These are phyloP conservation scores for Metschnikowia matae DNA, from an alignment of 805 yeast genomes.

Conservation along the genomic window DNA sequence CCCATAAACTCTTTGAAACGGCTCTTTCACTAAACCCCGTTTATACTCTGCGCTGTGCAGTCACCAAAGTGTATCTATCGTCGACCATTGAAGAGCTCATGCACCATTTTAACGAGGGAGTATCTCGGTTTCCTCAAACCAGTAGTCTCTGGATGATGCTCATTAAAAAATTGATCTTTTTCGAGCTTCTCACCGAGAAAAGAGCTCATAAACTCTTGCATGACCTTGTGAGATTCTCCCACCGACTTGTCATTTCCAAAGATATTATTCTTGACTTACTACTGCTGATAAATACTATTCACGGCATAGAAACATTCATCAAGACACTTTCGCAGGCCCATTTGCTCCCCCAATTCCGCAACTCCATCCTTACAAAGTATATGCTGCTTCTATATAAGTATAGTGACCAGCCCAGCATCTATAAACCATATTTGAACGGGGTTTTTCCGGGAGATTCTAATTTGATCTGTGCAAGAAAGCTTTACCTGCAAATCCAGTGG, in stretches of 20 bases:
- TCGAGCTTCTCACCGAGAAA: conserved; percentile 28
- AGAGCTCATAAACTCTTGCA: conserved; percentile 26
- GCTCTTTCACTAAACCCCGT: conserved; percentile 24
- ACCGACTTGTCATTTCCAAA: conserved; percentile 27
- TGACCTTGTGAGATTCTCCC: conserved; percentile 22
- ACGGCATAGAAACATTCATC: conserved; percentile 21
- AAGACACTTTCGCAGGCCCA: conserved; percentile 9
- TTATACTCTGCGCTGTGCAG: conserved; percentile 22
- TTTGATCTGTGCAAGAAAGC: conserved; percentile 24
- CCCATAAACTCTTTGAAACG: conserved; percentile 24
- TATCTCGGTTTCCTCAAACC: conserved; percentile 21
- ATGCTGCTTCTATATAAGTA: conserved; percentile 18
- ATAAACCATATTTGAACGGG: conserved; percentile 14
- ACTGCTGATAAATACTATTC: conserved; percentile 26
- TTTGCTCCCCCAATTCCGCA: conserved; percentile 15
- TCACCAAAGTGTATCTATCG: conserved; percentile 27
- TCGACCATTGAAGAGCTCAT: conserved; percentile 33
- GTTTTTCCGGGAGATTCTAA: conserved; percentile 9
- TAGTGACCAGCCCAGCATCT: conserved; percentile 12
- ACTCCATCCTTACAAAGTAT: conserved; percentile 27
- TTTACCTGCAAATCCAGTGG: conserved; percentile 20
- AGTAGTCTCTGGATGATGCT: conserved; percentile 35
- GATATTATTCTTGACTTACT: conserved; percentile 29
- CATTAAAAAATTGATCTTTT: conserved; percentile 27
- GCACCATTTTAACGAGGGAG: conserved; percentile 30